Base-by-base conservation (phyloP, 495 filamentous ascomycete genomes). In the Penicillium waksmanii region DNA sequence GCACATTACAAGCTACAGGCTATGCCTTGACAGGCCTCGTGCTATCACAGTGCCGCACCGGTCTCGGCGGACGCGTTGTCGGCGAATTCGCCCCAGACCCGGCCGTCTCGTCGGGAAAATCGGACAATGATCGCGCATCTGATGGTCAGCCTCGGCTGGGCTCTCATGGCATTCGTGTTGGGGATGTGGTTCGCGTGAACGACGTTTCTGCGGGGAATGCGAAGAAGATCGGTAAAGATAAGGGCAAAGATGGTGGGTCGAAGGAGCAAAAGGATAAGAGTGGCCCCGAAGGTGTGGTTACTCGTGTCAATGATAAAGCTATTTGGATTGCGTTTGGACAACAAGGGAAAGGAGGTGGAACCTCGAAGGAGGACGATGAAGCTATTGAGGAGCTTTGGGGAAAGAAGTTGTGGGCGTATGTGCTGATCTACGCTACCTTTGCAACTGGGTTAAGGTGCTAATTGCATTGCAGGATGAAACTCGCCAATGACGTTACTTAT, bases 401-500 rank as follows among this genome's bases (percentile, higher is more conserved):
- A 40, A 87, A 84, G 66, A 86, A 83, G 72, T 66, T 88, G 51
- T 89, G 85, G 86, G 71, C 85, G 85, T 87, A 66, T 64, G 71
- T 74, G 17, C 15, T 64, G 43, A 44, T 31, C 27, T 68, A 25
- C 57, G 35, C 21, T 43, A 27, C 3, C 2, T 44, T 42, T 27
- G 9, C 36, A 13, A n/a, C 10, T 38, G 36, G 15, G 13, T 36
- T 61, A 35, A 21, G 33, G 42, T 34, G 15, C 25, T 17, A 17
- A 18, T 18, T 49, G 56, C 57, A 13, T 55, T 56, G 44, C 62
- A 88, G 85, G 44, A 87, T 98, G 19, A 98, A 98, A 78, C 76
- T 98, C 66, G 92, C 95, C 15, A 96, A 98, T 74, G 96, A 98
- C 76, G 88, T 97, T 62, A 97, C 93, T 38, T 93, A 89, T 74